These are phyloP conservation scores for Buddleja alternifolia DNA, from an alignment of 257 asterid genomes.

Conservation along the genomic window DNA sequence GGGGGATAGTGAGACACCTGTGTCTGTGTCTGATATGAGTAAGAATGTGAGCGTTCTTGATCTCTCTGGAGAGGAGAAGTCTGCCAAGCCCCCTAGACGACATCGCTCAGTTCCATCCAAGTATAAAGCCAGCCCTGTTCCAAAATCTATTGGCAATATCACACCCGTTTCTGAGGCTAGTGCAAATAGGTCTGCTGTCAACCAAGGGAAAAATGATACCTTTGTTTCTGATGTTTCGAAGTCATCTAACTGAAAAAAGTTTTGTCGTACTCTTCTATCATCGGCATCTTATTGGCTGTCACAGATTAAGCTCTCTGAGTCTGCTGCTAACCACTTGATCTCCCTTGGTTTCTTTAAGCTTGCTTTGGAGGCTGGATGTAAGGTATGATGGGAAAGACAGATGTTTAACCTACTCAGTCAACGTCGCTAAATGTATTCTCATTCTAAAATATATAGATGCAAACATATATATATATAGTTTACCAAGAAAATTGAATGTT, in stretches of 20 bases:
- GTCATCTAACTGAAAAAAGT: conserved; percentile 59
- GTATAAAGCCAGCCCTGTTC: conserved; percentile 60
- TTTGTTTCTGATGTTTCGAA: conserved; percentile 61
- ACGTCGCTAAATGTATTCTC: background rate
- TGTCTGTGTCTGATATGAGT: conserved; percentile 44
- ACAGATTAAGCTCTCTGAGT: conserved; percentile 82
- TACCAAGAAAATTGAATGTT: background rate
- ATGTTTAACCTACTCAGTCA: background rate
- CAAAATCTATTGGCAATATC: conserved; percentile 57
- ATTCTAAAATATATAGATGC: too few relatives aligned
- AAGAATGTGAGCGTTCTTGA: conserved; percentile 80
- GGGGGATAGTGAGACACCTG: conserved; percentile 64
- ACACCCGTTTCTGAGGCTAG: conserved; percentile 85
- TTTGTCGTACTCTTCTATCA: conserved; percentile 43
- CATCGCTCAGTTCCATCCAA: conserved; percentile 81
- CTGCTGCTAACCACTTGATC: conserved; percentile 78
- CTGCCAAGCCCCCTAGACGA: conserved; percentile 87
- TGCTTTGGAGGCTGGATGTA: conserved; percentile 85
- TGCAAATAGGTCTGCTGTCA: conserved; percentile 47
- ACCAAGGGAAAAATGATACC: conserved; percentile 57
- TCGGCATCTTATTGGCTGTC: conserved; percentile 87
- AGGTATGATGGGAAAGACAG: conserved; percentile 57
- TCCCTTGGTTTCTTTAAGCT: conserved; percentile 92
- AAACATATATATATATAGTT: too few relatives aligned
- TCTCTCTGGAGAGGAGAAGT: conserved; percentile 73